Evolutionary conservation across 2,329 filamentous ascomycete genomes (phyloP), one percentile per base, ranked within the genome.

Genomic region (Cercospora zeae-maydis): DNA sequence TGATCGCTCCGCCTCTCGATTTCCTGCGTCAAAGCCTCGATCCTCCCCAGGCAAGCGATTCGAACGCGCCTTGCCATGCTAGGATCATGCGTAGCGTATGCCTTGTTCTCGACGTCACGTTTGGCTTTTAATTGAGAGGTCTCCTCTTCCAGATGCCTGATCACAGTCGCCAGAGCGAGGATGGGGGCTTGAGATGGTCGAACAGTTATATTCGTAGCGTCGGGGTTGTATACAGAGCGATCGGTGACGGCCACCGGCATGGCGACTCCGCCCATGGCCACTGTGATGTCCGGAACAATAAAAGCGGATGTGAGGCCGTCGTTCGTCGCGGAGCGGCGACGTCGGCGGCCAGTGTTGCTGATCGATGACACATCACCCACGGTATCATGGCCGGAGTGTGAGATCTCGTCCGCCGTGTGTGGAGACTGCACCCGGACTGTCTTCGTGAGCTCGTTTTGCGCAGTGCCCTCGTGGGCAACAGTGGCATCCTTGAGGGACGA

Each of bases 81-180:
- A 56, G 88, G 84, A 76, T 95, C 88, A 61, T 87, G 84, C 21
- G 79, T 79, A 67, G 86, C 86, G 75, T 92, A 91, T 37, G 83
- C 77, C 2, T 80, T 80, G 69, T 89, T 85, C 62, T 86, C 83
- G 34, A 82, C 67, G 0, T 83, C 79, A n/a, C 92, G 83, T 70
- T 88, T 83, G 68, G 89, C 82, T 75, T 90, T 89, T 58, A 96
- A 78, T 73, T 96, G 90, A 11, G 83, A 82, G 49, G 93, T 83
- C 75, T 96, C 92, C 73, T 96, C 91, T 69, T 91, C 83, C 3
- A 96, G 80, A 7, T 87, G 84, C 77, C 96, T 95, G 74, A 96
- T 88, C 21, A 96, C 90, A n/a, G 88, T 85, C 7, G 90, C 89
- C 24, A 96, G 84, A 9, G 92, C 91, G 47, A 88, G 78, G 4